A percentile compares a stretch with the other conserved stretches of the same genome.
These are phyloP conservation scores for Pseudotulostoma volvatum DNA, from an alignment of 495 filamentous ascomycete genomes.

Conservation along the genomic window DNA sequence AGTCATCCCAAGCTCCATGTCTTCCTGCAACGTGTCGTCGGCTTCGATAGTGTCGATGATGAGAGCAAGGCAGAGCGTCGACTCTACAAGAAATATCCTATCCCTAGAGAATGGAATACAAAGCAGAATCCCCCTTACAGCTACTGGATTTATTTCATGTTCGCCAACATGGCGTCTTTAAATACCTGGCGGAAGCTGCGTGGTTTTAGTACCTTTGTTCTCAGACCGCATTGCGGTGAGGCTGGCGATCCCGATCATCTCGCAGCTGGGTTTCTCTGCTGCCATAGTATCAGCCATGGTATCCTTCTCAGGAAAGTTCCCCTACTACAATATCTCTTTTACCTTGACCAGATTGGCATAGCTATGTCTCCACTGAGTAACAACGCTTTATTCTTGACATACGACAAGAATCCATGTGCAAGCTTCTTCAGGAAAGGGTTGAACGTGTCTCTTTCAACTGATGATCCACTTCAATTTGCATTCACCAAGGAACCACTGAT, in stretches of 20 bases:
- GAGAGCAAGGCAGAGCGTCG: constrained; percentile 92
- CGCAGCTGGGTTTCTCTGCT: constrained; percentile 80
- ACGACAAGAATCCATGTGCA: constrained; percentile 90
- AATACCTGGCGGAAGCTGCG: constrained; percentile 81
- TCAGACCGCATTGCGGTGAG: constrained; percentile 91
- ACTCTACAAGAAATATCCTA: constrained; percentile 82
- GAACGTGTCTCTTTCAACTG: constrained; percentile 90
- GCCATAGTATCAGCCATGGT: constrained; percentile 94
- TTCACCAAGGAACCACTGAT: constrained; percentile 98
- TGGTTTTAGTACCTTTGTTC: constrained; percentile 88
- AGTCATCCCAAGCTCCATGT: constrained; percentile 88
- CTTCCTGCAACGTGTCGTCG: constrained; percentile 87
- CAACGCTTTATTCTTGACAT: constrained; percentile 91
- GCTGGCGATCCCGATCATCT: constrained; percentile 94
- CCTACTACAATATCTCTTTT: constrained; percentile 90
- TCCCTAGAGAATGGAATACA: constrained; percentile 72
- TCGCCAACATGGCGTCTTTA: constrained; percentile 81
- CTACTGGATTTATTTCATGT: constrained; percentile 98
- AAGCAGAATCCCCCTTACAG: constrained; percentile 95
- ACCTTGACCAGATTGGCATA: constrained; percentile 93
- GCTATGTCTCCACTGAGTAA: constrained; percentile 98
- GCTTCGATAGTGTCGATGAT: constrained; percentile 94
- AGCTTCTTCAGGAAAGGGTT: constrained; percentile 88
- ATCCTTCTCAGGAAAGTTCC: constrained; percentile 87
- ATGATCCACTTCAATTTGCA: constrained; percentile 94